Evolutionary conservation across 345 rosid genomes (phyloP).

Genomic region (Eutrema heterophyllum): DNA sequence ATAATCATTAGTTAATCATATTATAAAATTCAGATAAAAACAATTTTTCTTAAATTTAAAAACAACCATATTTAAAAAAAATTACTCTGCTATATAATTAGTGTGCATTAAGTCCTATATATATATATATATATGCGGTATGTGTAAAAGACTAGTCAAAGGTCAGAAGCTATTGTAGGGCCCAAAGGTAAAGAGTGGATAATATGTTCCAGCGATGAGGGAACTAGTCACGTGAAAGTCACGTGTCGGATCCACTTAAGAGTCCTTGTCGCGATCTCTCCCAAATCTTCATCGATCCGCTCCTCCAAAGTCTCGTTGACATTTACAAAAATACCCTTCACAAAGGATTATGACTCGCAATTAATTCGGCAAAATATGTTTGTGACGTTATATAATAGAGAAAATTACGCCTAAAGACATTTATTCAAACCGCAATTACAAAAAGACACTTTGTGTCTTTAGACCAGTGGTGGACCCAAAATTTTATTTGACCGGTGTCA

Average conservation of each 20-base stretch:
- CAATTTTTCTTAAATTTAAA: no score
- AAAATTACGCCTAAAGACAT: no score
- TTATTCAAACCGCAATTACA: no score
- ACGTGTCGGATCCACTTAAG: conserved; percentile 17
- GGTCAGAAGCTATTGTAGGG: neutral
- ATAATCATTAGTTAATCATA: no score
- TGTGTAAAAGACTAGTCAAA: conserved; percentile 7
- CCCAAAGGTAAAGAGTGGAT: conserved; percentile 16
- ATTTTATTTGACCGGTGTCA: no score
- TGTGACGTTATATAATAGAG: neutral
- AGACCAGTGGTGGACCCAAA: no score
- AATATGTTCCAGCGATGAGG: conserved; percentile 25
- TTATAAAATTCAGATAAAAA: no score
- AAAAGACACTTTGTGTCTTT: no score
- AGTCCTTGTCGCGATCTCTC: conserved; percentile 22
- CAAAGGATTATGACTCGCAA: neutral
- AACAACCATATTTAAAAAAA: no score
- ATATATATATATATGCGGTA: neutral
- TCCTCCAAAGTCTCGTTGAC: neutral
- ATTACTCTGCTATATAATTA: no score
- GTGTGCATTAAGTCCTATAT: no score
- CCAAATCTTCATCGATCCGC: conserved; percentile 22
- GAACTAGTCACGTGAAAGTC: conserved; percentile 30
- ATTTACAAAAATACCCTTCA: neutral
- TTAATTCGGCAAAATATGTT: neutral